Percentiles rank a stretch among this genome's conserved stretches.
Conservation (phyloP, 257 asterid species). For the Jacaranda mimosifolia region DNA sequence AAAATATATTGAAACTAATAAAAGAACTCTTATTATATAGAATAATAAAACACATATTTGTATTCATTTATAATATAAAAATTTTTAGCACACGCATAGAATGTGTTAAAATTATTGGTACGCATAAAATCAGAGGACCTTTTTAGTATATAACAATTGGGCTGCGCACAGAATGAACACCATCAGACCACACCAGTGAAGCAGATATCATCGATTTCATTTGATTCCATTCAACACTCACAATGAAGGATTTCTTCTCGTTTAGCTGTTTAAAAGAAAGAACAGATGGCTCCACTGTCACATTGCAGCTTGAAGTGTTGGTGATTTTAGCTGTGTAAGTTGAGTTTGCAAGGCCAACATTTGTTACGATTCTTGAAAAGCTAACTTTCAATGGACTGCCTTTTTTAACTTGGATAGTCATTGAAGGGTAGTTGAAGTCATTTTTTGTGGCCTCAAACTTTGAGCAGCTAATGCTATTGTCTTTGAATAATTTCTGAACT, state of each 20-base stretch:
- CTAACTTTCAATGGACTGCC: conserved; percentile 12
- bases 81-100: no score
- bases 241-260: conserved; percentile 42
- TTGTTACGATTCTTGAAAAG: conserved; percentile 48
- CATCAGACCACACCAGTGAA: conserved; percentile 54
- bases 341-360: conserved; percentile 47
- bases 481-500: conserved; percentile 18
- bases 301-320: not conserved
- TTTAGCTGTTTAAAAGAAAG: conserved; percentile 41
- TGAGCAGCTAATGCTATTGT: conserved; percentile 29
- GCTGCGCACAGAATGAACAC: conserved; percentile 41
- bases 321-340: conserved; percentile 42
- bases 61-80: no score
- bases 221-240: conserved; percentile 33
- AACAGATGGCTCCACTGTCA: conserved; percentile 38
- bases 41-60: no score
- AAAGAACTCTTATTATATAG: no score
- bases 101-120: no score
- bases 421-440: conserved; percentile 52
- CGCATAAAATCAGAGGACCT: not conserved
- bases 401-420: conserved; percentile 24
- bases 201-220: conserved; percentile 26
- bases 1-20: no score
- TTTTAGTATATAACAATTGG: conserved; percentile 39
- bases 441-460: not conserved